Conservation (phyloP, 257 asterid species). For the Fraxinus anomala region DNA sequence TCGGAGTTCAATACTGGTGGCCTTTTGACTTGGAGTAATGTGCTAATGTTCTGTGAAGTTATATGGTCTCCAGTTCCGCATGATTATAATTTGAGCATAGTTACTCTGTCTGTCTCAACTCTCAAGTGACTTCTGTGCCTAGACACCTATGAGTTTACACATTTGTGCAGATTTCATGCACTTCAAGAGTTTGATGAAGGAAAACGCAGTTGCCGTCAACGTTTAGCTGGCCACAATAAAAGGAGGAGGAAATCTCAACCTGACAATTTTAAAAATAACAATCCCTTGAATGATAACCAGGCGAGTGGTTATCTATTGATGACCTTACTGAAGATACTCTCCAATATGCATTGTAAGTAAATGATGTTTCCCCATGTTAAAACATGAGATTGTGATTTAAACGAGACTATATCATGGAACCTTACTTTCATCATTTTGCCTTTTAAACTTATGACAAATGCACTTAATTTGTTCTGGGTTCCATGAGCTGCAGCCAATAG, state of each 20-base stretch:
- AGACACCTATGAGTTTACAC: conserved; percentile 7
- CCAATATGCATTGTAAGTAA: conserved; percentile 72
- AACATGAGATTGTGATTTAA: background rate
- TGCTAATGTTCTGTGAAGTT: background rate
- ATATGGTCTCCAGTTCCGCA: background rate
- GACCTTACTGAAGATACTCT: conserved; percentile 71
- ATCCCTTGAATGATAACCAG: conserved; percentile 53
- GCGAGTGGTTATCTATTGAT: conserved; percentile 63
- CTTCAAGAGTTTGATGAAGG: conserved; percentile 91
- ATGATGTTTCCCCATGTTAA: background rate
- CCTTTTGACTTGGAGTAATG: background rate
- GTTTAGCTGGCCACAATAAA: conserved; percentile 80
- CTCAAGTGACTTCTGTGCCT: background rate
- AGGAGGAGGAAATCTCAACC: conserved; percentile 80
- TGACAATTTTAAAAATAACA: conserved; percentile 40
- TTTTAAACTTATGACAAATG: conserved; percentile 12
- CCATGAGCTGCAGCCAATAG: conserved; percentile 53
- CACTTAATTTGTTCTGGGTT: conserved; percentile 21
- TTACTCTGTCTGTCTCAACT: background rate
- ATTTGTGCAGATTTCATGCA: conserved; percentile 63
- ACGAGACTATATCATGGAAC: background rate
- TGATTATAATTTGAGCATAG: too few relatives aligned
- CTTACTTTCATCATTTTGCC: conserved; percentile 11
- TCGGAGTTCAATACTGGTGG: background rate
- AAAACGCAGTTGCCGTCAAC: conserved; percentile 78